Evolutionary conservation across 1,284 basidiomycete species (phyloP).

Genomic region (Puccinia triticina): DNA sequence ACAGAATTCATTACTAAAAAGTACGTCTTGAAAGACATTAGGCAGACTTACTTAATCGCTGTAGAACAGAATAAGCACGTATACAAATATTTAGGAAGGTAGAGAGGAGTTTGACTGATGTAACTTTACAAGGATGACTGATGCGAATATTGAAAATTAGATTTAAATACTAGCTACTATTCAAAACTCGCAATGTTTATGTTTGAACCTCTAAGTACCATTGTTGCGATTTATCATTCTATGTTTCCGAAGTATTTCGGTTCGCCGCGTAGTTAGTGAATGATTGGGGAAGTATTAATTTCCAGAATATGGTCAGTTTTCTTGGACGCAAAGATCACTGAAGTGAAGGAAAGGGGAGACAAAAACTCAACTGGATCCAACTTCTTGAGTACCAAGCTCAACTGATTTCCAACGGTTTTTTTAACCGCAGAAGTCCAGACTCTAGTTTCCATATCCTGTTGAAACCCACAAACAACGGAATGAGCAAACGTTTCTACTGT

Average conservation of each 20-base stretch:
- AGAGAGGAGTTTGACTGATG: neutral
- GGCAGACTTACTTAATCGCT: too few relatives aligned
- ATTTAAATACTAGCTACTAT: too few relatives aligned
- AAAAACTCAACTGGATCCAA: conserved; percentile 47
- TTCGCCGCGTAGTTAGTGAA: neutral
- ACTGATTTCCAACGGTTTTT: conserved; percentile 46
- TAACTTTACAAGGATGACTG: neutral
- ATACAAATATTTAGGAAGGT: neutral
- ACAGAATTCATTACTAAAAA: too few relatives aligned
- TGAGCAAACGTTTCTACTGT: neutral
- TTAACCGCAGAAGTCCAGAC: conserved; percentile 34
- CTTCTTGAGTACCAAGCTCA: conserved; percentile 43
- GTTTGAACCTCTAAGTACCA: conserved; percentile 39
- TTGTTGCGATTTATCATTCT: conserved; percentile 45
- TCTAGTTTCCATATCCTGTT: conserved; percentile 50
- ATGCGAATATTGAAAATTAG: neutral
- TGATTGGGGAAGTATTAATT: neutral
- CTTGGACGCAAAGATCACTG: neutral
- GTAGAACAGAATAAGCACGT: too few relatives aligned
- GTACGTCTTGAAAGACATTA: too few relatives aligned
- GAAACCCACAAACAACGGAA: neutral
- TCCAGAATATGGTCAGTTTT: neutral
- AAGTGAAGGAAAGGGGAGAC: neutral
- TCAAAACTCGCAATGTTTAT: too few relatives aligned
- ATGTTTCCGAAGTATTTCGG: neutral